These are phyloP conservation scores for Nakataea oryzae DNA, from an alignment of 2,329 filamentous ascomycete genomes.

Conservation along the genomic window DNA sequence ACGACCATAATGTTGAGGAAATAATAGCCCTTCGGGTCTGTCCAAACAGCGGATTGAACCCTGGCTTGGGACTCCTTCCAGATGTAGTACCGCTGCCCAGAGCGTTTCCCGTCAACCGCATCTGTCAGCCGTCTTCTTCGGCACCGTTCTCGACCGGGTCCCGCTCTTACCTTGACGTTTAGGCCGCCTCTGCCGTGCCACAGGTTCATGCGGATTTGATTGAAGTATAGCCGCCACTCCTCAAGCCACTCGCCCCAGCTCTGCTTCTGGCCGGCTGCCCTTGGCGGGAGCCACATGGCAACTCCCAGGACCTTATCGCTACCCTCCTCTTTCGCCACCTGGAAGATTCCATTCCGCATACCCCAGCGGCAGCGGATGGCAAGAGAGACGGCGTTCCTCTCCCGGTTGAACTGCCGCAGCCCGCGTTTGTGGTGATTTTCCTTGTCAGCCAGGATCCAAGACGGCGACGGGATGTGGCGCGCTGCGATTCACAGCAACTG, in stretches of 20 bases:
- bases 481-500: too few relatives aligned
- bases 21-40: conserved; percentile 57
- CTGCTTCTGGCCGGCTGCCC: conserved; percentile 30
- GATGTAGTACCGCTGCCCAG: conserved; percentile 51
- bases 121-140: not conserved
- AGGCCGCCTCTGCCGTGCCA: conserved; percentile 60
- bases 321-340: conserved; percentile 53
- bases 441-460: not conserved
- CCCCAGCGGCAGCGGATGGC: conserved; percentile 59
- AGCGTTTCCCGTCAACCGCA: not conserved
- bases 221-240: conserved; percentile 54
- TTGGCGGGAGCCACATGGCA: conserved; percentile 61
- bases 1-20: conserved; percentile 71
- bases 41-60: conserved; percentile 54
- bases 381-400: conserved; percentile 53
- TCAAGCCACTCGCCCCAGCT: conserved; percentile 55
- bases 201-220: conserved; percentile 57
- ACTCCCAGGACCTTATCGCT: conserved; percentile 52
- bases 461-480: not conserved
- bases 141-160: not conserved
- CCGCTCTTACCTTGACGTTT: conserved; percentile 38
- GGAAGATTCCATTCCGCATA: conserved; percentile 58
- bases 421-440: not conserved
- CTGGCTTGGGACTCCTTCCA: conserved; percentile 58
- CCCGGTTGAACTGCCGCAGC: conserved; percentile 39